Evolutionary conservation across 352 stramenopile genomes (phyloP), one percentile per base, ranked within the genome.

Genomic region (Phytophthora podocarpi): DNA sequence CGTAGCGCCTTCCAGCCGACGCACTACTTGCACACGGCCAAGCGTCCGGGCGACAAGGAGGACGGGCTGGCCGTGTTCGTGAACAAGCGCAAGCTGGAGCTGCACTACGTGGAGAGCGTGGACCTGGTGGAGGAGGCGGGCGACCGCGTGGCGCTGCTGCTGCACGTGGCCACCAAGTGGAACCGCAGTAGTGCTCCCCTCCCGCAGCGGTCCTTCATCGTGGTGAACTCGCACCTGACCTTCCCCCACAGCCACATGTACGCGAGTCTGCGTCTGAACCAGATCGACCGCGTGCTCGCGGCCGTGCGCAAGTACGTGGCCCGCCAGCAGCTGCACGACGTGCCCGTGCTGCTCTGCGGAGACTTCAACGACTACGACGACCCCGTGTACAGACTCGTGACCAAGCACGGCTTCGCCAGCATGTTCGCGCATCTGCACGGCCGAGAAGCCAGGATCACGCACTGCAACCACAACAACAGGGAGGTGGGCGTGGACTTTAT

Each of bases 351-450:
- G 47, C 88, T 95, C 62, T 92, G 86, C 42, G 86, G 86, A 43
- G 86, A 95, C 70, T 95, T 95, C 53, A 95, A 95, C 49, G 86
- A 95, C 60, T 90, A 85, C 50, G 84, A 95, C 46, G 86, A 95
- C 50, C 79, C 84, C 0, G 86, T 95, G 24, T 87, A 95, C 54
- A 69, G 85, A 24, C 76, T 87, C 27, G 81, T 95, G 57, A 78
- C 83, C 40, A 73, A 81, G 18, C 67, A 93, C 34, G 84, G 84
- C 21, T 95, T 89, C 46, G 58, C 68, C 30, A 93, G 83, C 58
- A 85, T 92, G 34, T 95, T 93, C 40, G 74, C 72, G 15, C 67
- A 88, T 23, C 32, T 91, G 39, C 77, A 95, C 64, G 86, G 86
- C 1, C 82, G 86, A 30, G 86, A 95, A 49, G 86, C 86, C 30